Evolutionary conservation across 306 rosid genomes (phyloP).

Genomic region (Vigna hirtella): DNA sequence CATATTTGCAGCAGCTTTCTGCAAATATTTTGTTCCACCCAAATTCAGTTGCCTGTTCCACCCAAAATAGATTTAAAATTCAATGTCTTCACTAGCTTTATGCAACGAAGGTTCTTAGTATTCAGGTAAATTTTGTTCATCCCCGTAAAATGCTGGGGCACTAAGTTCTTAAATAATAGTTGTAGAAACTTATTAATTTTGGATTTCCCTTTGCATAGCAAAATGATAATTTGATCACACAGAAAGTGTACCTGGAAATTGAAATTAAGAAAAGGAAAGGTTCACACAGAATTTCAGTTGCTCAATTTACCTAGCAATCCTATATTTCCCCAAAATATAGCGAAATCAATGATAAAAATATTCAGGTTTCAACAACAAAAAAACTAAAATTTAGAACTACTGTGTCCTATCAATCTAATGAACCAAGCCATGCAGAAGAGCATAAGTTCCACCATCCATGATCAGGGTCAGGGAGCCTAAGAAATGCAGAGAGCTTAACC

Average conservation of each 20-base stretch:
- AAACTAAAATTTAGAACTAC: constrained; percentile 7
- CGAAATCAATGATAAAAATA: neutral
- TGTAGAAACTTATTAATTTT: neutral
- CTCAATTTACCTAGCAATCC: constrained; percentile 13
- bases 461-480: constrained; percentile 6
- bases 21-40: neutral
- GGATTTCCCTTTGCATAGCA: neutral
- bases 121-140: neutral
- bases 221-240: neutral
- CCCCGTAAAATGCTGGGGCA: constrained; percentile 1
- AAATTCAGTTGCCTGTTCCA: neutral
- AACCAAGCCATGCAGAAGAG: constrained; percentile 17
- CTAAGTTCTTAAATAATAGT: constrained; percentile 3
- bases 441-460: neutral
- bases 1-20: constrained; percentile 29
- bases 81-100: neutral
- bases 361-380: neutral
- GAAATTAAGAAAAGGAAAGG: neutral
- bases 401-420: neutral
- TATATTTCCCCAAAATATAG: constrained; percentile 20
- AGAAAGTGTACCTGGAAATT: neutral
- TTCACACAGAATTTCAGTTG: constrained; percentile 13
- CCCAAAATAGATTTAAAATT: neutral
- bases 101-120: neutral
- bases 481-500: constrained; percentile 22